Evolutionary conservation across 805 yeast genomes (phyloP).

Genomic region (Lachancea lanzarotensis): DNA sequence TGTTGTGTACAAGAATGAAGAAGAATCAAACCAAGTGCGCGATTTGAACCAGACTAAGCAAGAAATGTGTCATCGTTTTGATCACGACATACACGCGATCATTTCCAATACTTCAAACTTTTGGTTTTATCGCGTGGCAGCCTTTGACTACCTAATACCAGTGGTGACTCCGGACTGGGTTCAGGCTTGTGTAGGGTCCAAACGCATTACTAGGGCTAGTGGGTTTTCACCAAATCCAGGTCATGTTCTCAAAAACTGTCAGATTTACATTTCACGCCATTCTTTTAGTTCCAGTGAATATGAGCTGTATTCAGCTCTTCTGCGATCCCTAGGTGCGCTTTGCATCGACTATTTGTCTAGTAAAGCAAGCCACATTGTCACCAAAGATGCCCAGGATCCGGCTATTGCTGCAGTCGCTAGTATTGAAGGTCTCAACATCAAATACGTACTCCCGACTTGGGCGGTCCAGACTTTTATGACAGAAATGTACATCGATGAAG

Average conservation of each 20-base stretch:
- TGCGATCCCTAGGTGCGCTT: constrained; percentile 69
- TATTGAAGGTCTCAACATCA: constrained; percentile 37
- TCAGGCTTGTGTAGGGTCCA: constrained; percentile 14
- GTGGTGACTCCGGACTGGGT: constrained; percentile 29
- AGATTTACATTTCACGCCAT: constrained; percentile 53
- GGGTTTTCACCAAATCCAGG: constrained; percentile 64
- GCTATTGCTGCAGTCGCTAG: constrained; percentile 48
- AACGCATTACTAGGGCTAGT: constrained; percentile 21
- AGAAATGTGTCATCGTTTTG: constrained; percentile 4
- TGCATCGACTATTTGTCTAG: constrained; percentile 53
- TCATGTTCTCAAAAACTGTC: constrained; percentile 54
- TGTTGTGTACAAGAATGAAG: background rate
- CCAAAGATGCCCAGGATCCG: constrained; percentile 51
- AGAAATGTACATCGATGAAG: constrained; percentile 45
- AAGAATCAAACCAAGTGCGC: background rate
- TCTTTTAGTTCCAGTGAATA: constrained; percentile 57
- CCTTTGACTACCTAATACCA: constrained; percentile 28
- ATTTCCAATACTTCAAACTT: constrained; percentile 20
- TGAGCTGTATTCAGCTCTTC: constrained; percentile 54
- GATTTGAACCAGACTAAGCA: background rate
- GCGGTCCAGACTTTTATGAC: constrained; percentile 59
- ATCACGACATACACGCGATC: constrained; percentile 20
- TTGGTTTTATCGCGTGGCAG: constrained; percentile 25
- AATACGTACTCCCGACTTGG: constrained; percentile 75
- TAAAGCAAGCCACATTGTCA: constrained; percentile 73